A percentile compares a stretch with the other conserved stretches of the same genome.
Conservation (phyloP, 2,329 filamentous ascomycete genomes). For the Claviceps spartinae region DNA sequence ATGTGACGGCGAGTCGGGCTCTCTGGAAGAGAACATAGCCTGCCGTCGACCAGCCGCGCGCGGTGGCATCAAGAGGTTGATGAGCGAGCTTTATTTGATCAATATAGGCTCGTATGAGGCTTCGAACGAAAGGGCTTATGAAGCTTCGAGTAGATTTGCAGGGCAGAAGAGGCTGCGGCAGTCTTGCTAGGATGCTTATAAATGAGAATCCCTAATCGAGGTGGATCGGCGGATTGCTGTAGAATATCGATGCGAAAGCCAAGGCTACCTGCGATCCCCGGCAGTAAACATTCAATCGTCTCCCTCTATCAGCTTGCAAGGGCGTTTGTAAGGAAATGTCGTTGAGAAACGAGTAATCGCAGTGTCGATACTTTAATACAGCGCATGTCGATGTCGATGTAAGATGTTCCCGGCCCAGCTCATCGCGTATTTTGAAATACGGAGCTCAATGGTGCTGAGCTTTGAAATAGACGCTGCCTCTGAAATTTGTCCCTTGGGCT, state of each 20-base stretch:
- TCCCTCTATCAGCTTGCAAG: background rate
- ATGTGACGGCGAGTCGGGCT: constrained; percentile 5
- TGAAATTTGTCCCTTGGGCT: background rate
- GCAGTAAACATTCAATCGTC: background rate
- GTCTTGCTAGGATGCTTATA: background rate
- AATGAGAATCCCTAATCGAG: background rate
- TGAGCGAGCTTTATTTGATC: background rate
- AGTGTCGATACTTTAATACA: constrained; percentile 12
- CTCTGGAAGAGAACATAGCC: constrained; percentile 3
- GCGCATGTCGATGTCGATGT: constrained; percentile 12
- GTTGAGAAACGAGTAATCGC: constrained; percentile 6
- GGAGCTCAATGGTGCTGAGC: background rate
- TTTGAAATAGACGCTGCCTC: background rate
- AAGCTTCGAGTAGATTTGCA: background rate
- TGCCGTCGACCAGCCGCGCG: constrained; percentile 5
- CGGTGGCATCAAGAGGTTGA: constrained; percentile 8
- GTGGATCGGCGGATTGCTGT: background rate
- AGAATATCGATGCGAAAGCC: background rate
- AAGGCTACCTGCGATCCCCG: background rate
- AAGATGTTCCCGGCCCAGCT: constrained; percentile 1
- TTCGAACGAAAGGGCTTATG: background rate
- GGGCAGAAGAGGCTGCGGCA: background rate
- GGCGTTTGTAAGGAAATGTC: background rate
- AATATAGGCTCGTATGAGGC: too few species aligned
- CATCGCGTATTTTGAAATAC: background rate